Percentiles rank a stretch among this genome's conserved stretches.
phyloP scores from a whole-genome alignment of 768 basidiomycete species.

The Boletus eberwhitei region DNA sequence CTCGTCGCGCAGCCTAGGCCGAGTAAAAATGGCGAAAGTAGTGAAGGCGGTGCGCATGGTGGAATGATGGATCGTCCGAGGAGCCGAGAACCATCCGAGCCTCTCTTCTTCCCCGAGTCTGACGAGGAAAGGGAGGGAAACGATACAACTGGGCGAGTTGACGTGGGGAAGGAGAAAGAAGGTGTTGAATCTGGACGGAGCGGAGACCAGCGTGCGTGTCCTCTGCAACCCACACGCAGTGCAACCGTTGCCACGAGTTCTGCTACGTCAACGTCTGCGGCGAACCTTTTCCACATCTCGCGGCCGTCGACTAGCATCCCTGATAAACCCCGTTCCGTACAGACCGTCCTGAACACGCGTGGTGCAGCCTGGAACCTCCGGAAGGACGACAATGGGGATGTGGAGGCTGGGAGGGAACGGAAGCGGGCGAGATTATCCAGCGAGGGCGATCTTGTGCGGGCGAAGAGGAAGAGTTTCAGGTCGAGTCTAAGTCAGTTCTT shows the following conservation, averaged over 20 bases:
- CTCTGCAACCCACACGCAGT: neutral
- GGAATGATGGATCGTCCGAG: conserved; percentile 4
- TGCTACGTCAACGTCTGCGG: neutral
- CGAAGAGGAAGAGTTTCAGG: conserved; percentile 38
- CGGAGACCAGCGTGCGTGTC: neutral
- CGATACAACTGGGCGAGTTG: neutral
- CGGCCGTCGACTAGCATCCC: neutral
- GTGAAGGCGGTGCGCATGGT: neutral
- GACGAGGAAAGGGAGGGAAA: conserved; percentile 8
- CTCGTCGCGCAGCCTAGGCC: conserved; percentile 9
- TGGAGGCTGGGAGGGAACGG: conserved; percentile 22
- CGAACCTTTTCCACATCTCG: neutral
- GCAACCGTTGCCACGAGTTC: neutral
- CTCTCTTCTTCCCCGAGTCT: conserved; percentile 28
- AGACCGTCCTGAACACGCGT: conserved; percentile 51
- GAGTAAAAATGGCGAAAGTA: neutral
- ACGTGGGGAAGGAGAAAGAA: conserved; percentile 1
- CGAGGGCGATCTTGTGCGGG: conserved; percentile 5
- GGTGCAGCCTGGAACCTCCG: conserved; percentile 48
- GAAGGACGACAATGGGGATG: conserved; percentile 8
- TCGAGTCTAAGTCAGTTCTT: conserved; percentile 53
- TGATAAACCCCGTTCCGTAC: conserved; percentile 26
- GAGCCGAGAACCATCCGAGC: conserved; percentile 15
- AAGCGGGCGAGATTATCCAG: conserved; percentile 37
- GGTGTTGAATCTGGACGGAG: neutral